Base-by-base conservation (phyloP, 495 filamentous ascomycete species). In the Articulospora tetracladia region DNA sequence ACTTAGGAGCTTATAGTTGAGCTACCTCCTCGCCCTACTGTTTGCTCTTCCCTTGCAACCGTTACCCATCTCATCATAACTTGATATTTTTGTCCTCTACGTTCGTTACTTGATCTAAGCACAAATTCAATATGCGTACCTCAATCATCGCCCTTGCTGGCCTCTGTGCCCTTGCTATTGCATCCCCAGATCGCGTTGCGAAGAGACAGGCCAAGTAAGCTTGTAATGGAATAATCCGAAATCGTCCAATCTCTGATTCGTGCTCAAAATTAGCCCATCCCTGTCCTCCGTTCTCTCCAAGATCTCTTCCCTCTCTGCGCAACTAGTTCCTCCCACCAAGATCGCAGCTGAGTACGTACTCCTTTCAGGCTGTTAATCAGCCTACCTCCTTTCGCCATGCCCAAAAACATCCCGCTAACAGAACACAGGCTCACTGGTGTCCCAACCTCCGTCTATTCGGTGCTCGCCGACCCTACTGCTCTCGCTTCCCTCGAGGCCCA, bases 341-440 rank as follows among this genome's bases (percentile, higher is more conserved):
- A 55, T 61, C 17, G 25, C 41, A n/a, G 7, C 59, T 22, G 39
- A 61, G 25, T 48, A n/a, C n/a, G n/a, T n/a, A n/a, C n/a, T n/a
- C n/a, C n/a, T n/a, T n/a, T n/a, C n/a, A n/a, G n/a, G 32, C 13
- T 15, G 17, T 26, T 30, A 53, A 27, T 13, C 22, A n/a, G n/a
- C n/a, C n/a, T n/a, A n/a, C n/a, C n/a, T n/a, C n/a, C n/a, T n/a
- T n/a, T n/a, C n/a, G n/a, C n/a, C n/a, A n/a, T n/a, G n/a, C n/a
- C n/a, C n/a, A n/a, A n/a, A n/a, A n/a, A n/a, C n/a, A n/a, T n/a
- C n/a, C n/a, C n/a, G n/a, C n/a, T n/a, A n/a, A n/a, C n/a, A n/a
- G n/a, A n/a, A n/a, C n/a, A n/a, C n/a, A n/a, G n/a, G n/a, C n/a
- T 61, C 12, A 34, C 52, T 17, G 59, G 36, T 25, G 41, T 61